A percentile compares a stretch with the other conserved stretches of the same genome.
Evolutionary conservation across 2,329 filamentous ascomycete genomes (phyloP).

Genomic region (Colletotrichum sp.): DNA sequence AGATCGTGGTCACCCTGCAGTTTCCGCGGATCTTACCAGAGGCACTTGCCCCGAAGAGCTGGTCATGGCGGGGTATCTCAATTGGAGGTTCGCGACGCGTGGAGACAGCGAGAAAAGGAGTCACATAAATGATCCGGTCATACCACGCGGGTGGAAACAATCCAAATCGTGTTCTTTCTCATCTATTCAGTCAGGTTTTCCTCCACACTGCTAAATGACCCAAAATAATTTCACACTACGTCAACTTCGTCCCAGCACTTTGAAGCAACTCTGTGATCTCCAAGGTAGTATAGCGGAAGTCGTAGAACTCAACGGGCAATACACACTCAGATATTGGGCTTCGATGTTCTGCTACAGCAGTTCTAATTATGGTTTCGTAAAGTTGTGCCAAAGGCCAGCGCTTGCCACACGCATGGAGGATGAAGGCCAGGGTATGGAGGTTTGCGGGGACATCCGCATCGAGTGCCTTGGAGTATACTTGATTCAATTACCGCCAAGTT

Average conservation of each 20-base stretch:
- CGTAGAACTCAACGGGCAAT: neutral
- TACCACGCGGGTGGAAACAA: neutral
- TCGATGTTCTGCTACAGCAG: neutral
- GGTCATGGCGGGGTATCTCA: neutral
- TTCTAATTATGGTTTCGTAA: neutral
- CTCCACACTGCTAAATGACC: neutral
- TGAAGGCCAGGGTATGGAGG: neutral
- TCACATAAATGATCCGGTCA: neutral
- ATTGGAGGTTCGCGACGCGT: neutral
- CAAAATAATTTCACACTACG: neutral
- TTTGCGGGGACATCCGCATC: neutral
- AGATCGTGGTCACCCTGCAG: neutral
- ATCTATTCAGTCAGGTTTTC: rapidly evolving
- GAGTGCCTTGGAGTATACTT: neutral
- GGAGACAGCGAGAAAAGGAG: neutral
- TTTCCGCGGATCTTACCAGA: rapidly evolving
- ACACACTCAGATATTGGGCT: neutral
- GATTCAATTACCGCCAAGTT: neutral
- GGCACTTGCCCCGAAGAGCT: rapidly evolving
- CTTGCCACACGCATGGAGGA: neutral
- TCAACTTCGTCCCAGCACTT: neutral
- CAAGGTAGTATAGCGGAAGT: neutral
- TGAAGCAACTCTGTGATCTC: neutral
- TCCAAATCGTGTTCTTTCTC: rapidly evolving
- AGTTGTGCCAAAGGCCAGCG: neutral